Evolutionary conservation across 1,284 basidiomycete species (phyloP).

Genomic region (Apiotrichum domesticum): DNA sequence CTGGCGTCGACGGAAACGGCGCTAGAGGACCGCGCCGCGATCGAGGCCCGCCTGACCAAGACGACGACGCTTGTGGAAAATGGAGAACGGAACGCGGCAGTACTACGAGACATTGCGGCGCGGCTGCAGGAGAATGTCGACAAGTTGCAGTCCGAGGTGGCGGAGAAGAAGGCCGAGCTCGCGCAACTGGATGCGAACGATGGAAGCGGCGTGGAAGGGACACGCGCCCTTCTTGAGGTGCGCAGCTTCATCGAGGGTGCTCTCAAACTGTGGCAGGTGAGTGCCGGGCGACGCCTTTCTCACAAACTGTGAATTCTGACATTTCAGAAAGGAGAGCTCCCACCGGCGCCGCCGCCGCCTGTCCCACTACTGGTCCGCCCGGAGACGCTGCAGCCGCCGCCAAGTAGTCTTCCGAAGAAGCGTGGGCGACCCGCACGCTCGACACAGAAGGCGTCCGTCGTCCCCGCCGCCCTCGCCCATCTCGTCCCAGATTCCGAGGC

Average conservation of each 20-base stretch:
- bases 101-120: conserved; percentile 14
- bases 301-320: not conserved
- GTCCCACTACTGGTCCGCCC: conserved; percentile 4
- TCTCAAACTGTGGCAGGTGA: conserved; percentile 19
- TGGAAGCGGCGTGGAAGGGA: not conserved
- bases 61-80: conserved; percentile 5
- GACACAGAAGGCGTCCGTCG: conserved; percentile 9
- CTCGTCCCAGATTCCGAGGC: conserved; percentile 16
- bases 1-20: not conserved
- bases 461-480: conserved; percentile 14
- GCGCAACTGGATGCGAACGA: conserved; percentile 1
- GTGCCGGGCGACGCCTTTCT: not conserved
- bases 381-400: conserved; percentile 6
- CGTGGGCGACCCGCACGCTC: conserved; percentile 20
- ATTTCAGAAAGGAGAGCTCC: conserved; percentile 16
- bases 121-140: conserved; percentile 7
- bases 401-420: conserved; percentile 15
- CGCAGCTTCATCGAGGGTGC: conserved; percentile 16
- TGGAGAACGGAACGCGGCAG: not conserved
- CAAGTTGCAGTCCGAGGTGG: conserved; percentile 2
- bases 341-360: conserved; percentile 11
- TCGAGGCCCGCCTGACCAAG: conserved; percentile 7
- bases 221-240: conserved; percentile 8
- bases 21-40: not conserved
- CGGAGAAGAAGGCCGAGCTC: conserved; percentile 9